Evolutionary conservation across 352 stramenopile genomes (phyloP).

Genomic region (Pythium pyrilobum): DNA sequence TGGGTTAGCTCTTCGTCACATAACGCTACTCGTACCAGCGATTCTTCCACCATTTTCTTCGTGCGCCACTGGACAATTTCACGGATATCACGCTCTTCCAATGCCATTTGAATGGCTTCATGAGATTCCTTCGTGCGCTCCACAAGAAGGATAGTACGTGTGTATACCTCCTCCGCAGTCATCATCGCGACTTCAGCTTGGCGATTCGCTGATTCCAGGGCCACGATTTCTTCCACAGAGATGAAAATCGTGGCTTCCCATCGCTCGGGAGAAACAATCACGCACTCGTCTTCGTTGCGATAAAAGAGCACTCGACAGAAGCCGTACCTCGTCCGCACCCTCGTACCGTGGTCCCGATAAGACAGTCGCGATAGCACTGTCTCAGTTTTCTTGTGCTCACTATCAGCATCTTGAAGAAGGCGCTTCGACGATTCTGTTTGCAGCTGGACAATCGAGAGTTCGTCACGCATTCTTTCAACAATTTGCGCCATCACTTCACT

Average conservation of each 20-base stretch:
- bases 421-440: conserved; percentile 13
- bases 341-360: conserved; percentile 30
- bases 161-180: conserved; percentile 30
- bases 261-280: conserved; percentile 33
- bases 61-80: conserved; percentile 30
- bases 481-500: conserved; percentile 53
- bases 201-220: conserved; percentile 33
- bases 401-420: conserved; percentile 17
- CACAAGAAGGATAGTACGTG: conserved; percentile 15
- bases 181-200: conserved; percentile 48
- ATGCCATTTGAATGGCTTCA: conserved; percentile 32
- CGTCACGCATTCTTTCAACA: conserved; percentile 25
- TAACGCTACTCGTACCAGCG: conserved; percentile 16
- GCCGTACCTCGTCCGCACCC: conserved; percentile 43
- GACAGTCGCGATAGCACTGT: conserved; percentile 33
- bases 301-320: conserved; percentile 42
- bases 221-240: conserved; percentile 34
- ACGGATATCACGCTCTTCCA: conserved; percentile 36
- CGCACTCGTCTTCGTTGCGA: conserved; percentile 41
- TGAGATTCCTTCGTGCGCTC: conserved; percentile 19
- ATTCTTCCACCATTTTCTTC: conserved; percentile 40
- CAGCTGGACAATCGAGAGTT: conserved; percentile 21
- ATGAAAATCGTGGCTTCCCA: conserved; percentile 61
- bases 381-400: conserved; percentile 14
- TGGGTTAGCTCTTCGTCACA: conserved; percentile 37